Evolutionary conservation across 768 basidiomycete genomes (phyloP), one percentile per base, ranked within the genome.

Genomic region (Cystofilobasidium macerans): DNA sequence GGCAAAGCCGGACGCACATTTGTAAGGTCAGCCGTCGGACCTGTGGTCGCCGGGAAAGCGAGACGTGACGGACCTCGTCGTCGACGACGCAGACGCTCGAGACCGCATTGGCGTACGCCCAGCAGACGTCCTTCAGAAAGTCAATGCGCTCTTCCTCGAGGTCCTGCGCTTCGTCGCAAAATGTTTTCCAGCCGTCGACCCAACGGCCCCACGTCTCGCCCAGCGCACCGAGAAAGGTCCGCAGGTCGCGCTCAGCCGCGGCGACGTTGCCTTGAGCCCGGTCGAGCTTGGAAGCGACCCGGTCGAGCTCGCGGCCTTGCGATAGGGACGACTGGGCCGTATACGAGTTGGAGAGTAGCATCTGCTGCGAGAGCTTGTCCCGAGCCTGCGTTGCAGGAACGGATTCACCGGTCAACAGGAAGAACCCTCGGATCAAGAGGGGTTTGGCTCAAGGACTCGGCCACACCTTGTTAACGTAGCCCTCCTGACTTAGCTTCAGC

Each of bases 41-140:
- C n/a, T n/a, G n/a, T n/a, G n/a, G n/a, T n/a, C n/a, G n/a, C n/a
- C 26, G 26, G 48, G 26, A 18, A 13, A 5, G 16, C 42, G 20
- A 13, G 32, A 28, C 38, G 3, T 26, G 67, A 78, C 82, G 68
- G 72, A 91, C 89, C 84, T 94, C 90, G 71, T 99, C 95, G 73
- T 98, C 95, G 14, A 85, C 79, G 22, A 99, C 93, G 71, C 95
- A 97, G 18, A 93, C 88, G 14, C 87, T 89, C 18, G 93, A 95
- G n/a, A 95, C 86, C 0, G 87, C 86, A 75, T 99, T 99, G 0
- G 95, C 92, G 75, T 89, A 97, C 9, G 84, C 83, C 94, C 95
- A 99, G 76, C 95, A 81, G 70, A 88, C 89, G 74, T 93, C 89
- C 77, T 94, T 97, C 79, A 87, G 85, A 74, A 94, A 89, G 68